Conservation (phyloP, 2,329 filamentous ascomycete genomes). For the Penicillium sp. region DNA sequence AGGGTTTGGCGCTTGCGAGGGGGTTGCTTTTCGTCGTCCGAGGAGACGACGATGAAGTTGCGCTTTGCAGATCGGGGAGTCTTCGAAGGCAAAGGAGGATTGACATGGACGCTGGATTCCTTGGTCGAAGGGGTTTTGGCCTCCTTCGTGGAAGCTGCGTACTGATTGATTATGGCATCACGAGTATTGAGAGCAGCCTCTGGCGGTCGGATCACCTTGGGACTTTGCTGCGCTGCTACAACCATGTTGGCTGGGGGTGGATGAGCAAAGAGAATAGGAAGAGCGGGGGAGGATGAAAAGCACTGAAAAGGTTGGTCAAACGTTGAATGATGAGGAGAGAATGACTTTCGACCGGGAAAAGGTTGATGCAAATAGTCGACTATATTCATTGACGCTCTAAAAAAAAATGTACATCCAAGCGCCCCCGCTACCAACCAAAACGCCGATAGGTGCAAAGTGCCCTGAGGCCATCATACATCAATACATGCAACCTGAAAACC, state of each 20-base stretch:
- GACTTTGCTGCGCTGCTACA: background rate
- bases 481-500: background rate
- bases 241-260: background rate
- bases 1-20: background rate
- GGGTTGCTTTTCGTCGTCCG: background rate
- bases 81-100: background rate
- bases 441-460: background rate
- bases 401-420: background rate
- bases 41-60: background rate
- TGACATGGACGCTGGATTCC: background rate
- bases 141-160: background rate
- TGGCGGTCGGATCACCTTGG: background rate
- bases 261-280: background rate
- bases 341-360: background rate
- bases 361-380: background rate
- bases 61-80: background rate
- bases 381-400: slow-evolving; percentile 4
- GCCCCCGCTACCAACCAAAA: background rate
- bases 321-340: background rate
- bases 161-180: background rate
- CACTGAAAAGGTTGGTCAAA: background rate
- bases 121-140: background rate
- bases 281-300: background rate
- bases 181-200: background rate
- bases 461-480: background rate